Evolutionary conservation across 2,329 filamentous ascomycete species (phyloP), one percentile per base, ranked within the genome.

Genomic region (Colletotrichum tabaci): DNA sequence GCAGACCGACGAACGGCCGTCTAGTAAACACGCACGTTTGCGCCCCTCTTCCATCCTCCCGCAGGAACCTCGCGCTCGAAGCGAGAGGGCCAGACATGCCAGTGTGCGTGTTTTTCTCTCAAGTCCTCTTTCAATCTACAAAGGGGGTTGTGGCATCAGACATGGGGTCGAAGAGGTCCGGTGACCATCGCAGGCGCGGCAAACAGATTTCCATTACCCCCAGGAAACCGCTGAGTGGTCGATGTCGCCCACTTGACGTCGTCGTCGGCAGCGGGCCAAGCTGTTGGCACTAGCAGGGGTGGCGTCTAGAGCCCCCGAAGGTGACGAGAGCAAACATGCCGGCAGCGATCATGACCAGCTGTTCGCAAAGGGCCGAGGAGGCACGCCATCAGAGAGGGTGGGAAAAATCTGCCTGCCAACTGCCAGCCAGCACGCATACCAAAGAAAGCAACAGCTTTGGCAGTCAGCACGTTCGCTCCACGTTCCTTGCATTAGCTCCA

Each of bases 401-500:
- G n/a, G 30, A 38, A 53, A 66, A 71, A 40, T 21, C 57, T n/a
- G 55, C 23, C 26, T 53, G 44, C 55, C 49, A 35, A n/a, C 44
- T 46, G 50, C 52, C 38, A 30, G 38, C n/a, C 40, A 16, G 18
- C 42, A 35, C 30, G 8, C 30, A 46, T 18, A 57, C 57, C 46
- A 16, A 38, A 47, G 13, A 16, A 61, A 38, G 3, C 16, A 40
- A 56, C 53, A 56, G 35, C 53, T 21, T 56, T 38, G 3, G 18
- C 30, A 40, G 53, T n/a, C 47, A 62, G 60, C 60, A 62, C 35
- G 49, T 44, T 55, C 35, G 49, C 38, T 55, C 57, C 52, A 57
- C 53, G 69, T 72, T 64, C 69, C 69, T 72, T 72, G 69, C 69
- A 72, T 72, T 72, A 72, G 65, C 60, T 47, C 66, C 69, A 40